A percentile compares a stretch with the other conserved stretches of the same genome.
These are phyloP conservation scores for Blastobotrys apis DNA, from an alignment of 1,139 yeast genomes.

Conservation along the genomic window DNA sequence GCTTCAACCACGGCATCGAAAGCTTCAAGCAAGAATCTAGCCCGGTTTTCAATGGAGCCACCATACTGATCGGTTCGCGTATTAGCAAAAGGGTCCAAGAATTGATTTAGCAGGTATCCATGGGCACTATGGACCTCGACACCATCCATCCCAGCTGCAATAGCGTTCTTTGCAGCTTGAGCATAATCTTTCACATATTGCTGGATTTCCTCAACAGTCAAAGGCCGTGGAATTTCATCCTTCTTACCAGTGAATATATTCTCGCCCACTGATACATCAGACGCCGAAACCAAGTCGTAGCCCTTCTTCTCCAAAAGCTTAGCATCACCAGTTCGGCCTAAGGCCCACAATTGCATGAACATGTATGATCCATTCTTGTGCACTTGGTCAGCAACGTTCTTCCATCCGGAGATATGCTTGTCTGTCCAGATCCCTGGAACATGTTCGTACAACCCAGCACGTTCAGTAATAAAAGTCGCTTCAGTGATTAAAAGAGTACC, in stretches of 20 bases:
- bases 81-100: conserved; percentile 38
- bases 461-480: conserved; percentile 37
- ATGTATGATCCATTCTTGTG: conserved; percentile 52
- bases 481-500: conserved; percentile 48
- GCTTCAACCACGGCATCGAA: conserved; percentile 45
- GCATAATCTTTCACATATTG: conserved; percentile 37
- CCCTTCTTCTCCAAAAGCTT: background rate
- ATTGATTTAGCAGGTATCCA: conserved; percentile 48
- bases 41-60: conserved; percentile 40
- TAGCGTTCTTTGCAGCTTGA: conserved; percentile 44
- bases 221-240: conserved; percentile 21
- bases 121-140: conserved; percentile 63
- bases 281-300: conserved; percentile 1
- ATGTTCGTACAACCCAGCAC: conserved; percentile 37
- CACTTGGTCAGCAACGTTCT: conserved; percentile 44
- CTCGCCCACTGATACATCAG: background rate
- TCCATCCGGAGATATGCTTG: conserved; percentile 50
- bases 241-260: background rate
- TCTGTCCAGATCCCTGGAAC: conserved; percentile 54
- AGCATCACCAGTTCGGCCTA: conserved; percentile 50
- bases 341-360: conserved; percentile 55
- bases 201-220: conserved; percentile 43
- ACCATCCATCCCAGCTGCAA: conserved; percentile 59
- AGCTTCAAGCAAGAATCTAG: conserved; percentile 15
- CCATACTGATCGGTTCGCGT: conserved; percentile 43